Evolutionary conservation across 2,329 filamentous ascomycete species (phyloP).

Genomic region (Botrytis elliptica): DNA sequence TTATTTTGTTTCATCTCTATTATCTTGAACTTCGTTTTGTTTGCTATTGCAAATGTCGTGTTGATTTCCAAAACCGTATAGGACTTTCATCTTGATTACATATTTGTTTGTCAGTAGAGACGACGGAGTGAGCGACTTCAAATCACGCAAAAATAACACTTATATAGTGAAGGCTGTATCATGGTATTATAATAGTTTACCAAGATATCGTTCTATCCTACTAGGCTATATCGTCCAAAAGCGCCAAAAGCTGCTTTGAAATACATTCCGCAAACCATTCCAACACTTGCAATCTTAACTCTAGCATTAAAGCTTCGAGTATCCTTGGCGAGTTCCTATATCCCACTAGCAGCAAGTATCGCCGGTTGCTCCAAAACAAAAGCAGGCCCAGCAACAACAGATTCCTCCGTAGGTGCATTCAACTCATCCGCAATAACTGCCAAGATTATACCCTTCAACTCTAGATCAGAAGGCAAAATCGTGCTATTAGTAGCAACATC

Average conservation of each 20-base stretch:
- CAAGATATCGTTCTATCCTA: neutral
- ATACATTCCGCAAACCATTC: neutral
- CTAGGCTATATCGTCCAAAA: neutral
- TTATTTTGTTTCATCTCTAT: neutral
- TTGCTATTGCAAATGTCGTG: neutral
- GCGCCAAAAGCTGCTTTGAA: neutral
- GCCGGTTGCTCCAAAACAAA: constrained; percentile 42
- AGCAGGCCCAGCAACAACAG: constrained; percentile 43
- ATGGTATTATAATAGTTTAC: neutral
- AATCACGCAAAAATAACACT: neutral
- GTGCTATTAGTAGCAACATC: constrained; percentile 40
- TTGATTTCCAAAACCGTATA: too few species aligned
- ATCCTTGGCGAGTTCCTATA: neutral
- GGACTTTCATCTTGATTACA: neutral
- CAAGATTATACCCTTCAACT: constrained; percentile 41
- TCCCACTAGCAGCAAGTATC: neutral
- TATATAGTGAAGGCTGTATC: neutral
- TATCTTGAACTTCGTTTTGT: fast-evolving
- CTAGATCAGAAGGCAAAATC: constrained; percentile 42
- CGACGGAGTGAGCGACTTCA: neutral
- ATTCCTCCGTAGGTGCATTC: constrained; percentile 42
- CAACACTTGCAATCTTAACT: neutral
- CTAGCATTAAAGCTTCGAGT: neutral
- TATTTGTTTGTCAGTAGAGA: neutral
- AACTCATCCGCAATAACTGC: constrained; percentile 41